These are phyloP conservation scores for Biscogniauxia sp. DNA, from an alignment of 2,329 filamentous ascomycete species.

Conservation along the genomic window DNA sequence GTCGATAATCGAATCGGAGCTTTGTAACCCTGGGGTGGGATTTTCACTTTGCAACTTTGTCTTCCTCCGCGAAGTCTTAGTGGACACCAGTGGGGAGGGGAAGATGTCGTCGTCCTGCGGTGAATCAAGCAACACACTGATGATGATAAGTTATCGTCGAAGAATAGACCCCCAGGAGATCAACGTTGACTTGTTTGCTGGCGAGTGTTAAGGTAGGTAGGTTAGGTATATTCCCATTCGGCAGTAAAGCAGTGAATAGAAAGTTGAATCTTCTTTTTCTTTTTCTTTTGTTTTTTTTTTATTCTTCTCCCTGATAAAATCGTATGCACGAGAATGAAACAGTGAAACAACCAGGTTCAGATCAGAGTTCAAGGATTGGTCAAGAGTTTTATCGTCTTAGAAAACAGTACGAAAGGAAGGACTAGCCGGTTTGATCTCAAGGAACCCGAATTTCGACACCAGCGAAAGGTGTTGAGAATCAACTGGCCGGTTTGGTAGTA, in stretches of 20 bases:
- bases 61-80: neutral
- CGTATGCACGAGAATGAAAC: conserved; percentile 27
- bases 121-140: neutral
- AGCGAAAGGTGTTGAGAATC: conserved; percentile 2
- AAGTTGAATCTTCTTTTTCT: neutral
- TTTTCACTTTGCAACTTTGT: no score
- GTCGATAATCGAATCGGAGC: neutral
- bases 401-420: neutral
- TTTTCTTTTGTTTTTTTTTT: neutral
- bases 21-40: neutral
- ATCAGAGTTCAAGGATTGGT: conserved; percentile 16
- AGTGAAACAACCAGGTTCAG: conserved; percentile 36
- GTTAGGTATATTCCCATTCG: no score
- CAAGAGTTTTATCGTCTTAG: neutral
- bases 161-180: neutral
- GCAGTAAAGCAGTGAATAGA: neutral
- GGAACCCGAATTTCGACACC: conserved; percentile 17
- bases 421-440: neutral
- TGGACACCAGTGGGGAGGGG: conserved; percentile 4
- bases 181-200: neutral
- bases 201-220: no score
- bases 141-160: no score
- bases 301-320: conserved; percentile 3
- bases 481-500: neutral
- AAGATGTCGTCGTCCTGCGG: neutral